These are phyloP conservation scores for Xylariomycetidae sp. DNA, from an alignment of 2,329 filamentous ascomycete species.

Conservation along the genomic window DNA sequence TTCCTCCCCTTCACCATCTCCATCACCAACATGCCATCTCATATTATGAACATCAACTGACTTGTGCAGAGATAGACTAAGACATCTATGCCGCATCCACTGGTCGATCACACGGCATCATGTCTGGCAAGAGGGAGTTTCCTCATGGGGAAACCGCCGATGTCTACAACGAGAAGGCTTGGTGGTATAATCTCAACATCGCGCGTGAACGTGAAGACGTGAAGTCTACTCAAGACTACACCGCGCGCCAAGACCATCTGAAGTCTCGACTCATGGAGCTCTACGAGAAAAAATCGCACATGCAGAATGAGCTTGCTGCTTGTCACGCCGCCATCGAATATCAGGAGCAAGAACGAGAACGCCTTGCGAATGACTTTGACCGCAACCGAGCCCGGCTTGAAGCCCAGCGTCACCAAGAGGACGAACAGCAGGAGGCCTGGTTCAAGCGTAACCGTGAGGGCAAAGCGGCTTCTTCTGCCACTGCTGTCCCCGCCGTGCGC, in stretches of 20 bases:
- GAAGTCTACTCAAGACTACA: conserved; percentile 15
- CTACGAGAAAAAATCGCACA: conserved; percentile 16
- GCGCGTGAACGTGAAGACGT: conserved; percentile 20
- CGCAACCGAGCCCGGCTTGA: conserved; percentile 7
- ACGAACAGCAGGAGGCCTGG: conserved; percentile 15
- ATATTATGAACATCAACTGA: no score
- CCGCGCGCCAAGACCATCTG: conserved; percentile 14
- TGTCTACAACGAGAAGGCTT: no score
- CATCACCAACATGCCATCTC: no score
- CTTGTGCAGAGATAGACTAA: no score
- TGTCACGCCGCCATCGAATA: conserved; percentile 15
- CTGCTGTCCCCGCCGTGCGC: no score
- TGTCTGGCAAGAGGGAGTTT: no score
- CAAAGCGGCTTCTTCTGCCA: no score
- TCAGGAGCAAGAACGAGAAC: conserved; percentile 20
- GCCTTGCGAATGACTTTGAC: conserved; percentile 19
- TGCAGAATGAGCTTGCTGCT: conserved; percentile 18
- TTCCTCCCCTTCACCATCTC: no score
- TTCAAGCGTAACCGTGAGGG: conserved; percentile 16
- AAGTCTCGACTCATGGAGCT: conserved; percentile 15
- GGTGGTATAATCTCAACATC: conserved; percentile 16
- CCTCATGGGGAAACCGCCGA: no score
- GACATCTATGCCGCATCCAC: no score
- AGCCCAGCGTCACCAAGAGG: conserved; percentile 18
- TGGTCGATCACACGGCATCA: no score